Conservation (phyloP, 257 asterid genomes). For the Schizonepeta tenuifolia region DNA sequence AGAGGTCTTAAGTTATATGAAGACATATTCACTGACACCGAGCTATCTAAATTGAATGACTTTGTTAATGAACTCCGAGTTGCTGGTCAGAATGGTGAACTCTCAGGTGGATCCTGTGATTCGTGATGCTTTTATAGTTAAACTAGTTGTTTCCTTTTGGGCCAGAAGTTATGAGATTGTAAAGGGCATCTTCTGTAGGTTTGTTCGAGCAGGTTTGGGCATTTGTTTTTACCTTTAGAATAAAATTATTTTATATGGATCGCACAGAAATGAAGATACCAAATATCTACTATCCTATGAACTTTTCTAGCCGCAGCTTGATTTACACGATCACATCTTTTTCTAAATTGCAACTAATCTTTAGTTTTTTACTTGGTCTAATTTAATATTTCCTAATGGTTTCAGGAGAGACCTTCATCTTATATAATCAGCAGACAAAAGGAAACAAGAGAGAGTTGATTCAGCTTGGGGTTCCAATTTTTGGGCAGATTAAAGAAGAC, state of each 20-base stretch:
- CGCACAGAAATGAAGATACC: slow-evolving; percentile 23
- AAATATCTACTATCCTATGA: slow-evolving; percentile 18
- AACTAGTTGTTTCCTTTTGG: slow-evolving; percentile 76
- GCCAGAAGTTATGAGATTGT: slow-evolving; percentile 80
- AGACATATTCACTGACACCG: slow-evolving; percentile 69
- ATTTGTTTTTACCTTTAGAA: slow-evolving; percentile 47
- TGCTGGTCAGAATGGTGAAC: slow-evolving; percentile 97
- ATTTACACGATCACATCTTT: slow-evolving; percentile 19
- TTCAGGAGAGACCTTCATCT: slow-evolving; percentile 91
- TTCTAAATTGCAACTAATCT: slow-evolving; percentile 15
- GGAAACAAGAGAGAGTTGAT: slow-evolving; percentile 97
- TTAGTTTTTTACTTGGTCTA: slow-evolving; percentile 23
- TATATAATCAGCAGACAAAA: slow-evolving; percentile 85
- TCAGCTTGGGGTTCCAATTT: slow-evolving; percentile 93
- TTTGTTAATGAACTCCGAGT: slow-evolving; percentile 84
- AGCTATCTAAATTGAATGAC: slow-evolving; percentile 80
- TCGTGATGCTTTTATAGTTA: slow-evolving; percentile 84
- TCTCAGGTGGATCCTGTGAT: slow-evolving; percentile 97
- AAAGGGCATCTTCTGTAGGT: slow-evolving; percentile 72
- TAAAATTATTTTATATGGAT: slow-evolving; percentile 37
- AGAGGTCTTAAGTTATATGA: slow-evolving; percentile 93
- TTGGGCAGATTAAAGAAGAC: slow-evolving; percentile 70
- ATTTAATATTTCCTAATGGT: slow-evolving; percentile 20
- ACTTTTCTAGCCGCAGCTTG: slow-evolving; percentile 6
- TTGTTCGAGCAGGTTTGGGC: slow-evolving; percentile 78